A percentile compares a stretch with the other conserved stretches of the same genome.
Conservation (phyloP, 2,329 filamentous ascomycete genomes). For the Pseudocercospora fuligena region DNA sequence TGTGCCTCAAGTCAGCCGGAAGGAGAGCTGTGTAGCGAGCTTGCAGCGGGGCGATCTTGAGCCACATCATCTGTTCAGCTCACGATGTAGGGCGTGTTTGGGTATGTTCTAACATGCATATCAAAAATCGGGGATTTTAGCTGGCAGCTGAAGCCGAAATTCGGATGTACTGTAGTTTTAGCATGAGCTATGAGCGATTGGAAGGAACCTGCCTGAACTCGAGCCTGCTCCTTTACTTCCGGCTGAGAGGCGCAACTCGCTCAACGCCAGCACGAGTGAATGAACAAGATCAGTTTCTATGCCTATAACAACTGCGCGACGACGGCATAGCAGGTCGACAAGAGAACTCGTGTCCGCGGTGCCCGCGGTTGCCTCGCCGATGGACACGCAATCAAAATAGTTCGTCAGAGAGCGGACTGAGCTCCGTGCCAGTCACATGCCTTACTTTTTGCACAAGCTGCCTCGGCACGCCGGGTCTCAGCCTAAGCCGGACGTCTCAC, state of each 20-base stretch:
- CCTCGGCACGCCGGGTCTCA: conserved; percentile 2
- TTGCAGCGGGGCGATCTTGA: background rate
- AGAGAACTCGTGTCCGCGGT: background rate
- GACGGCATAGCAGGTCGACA: too few relatives aligned
- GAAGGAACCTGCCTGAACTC: too few relatives aligned
- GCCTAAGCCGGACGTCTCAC: conserved; percentile 3
- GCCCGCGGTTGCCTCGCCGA: background rate
- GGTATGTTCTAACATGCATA: background rate
- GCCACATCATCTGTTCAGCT: background rate
- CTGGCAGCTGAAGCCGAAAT: too few relatives aligned
- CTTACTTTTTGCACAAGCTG: background rate
- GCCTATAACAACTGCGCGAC: too few relatives aligned
- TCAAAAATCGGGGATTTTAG: too few relatives aligned
- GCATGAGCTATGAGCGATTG: too few relatives aligned
- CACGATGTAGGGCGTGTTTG: background rate
- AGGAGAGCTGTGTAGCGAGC: background rate
- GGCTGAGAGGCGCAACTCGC: too few relatives aligned
- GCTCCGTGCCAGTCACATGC: background rate
- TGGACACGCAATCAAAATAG: background rate
- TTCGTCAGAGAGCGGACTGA: background rate
- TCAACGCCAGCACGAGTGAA: too few relatives aligned
- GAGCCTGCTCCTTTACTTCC: too few relatives aligned
- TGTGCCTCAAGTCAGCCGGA: background rate
- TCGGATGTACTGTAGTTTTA: too few relatives aligned
- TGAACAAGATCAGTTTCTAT: too few relatives aligned